These are phyloP conservation scores for Saitozyma podzolica DNA, from an alignment of 768 basidiomycete genomes.

Conservation along the genomic window DNA sequence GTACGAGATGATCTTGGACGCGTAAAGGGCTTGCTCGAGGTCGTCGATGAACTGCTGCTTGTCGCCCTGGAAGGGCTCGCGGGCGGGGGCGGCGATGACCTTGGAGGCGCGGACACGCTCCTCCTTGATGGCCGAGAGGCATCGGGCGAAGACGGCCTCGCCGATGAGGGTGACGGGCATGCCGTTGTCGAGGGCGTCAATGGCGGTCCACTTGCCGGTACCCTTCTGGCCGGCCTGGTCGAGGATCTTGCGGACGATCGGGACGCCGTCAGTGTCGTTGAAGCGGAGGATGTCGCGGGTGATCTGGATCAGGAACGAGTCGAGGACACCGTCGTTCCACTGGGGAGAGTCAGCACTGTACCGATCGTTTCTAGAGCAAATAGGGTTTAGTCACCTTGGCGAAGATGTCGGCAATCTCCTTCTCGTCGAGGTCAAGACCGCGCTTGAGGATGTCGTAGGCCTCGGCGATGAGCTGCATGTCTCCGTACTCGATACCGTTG, in stretches of 20 bases:
- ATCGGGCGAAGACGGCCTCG: slow-evolving; percentile 98
- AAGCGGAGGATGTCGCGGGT: slow-evolving; percentile 95
- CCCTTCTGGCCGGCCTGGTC: slow-evolving; percentile 98
- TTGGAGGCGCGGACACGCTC: slow-evolving; percentile 94
- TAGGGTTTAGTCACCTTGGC: slow-evolving; percentile 55
- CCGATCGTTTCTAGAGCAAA: not conserved
- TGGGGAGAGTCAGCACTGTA: slow-evolving; percentile 10
- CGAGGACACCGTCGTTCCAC: slow-evolving; percentile 95
- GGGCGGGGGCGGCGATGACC: slow-evolving; percentile 82
- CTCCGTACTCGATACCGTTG: slow-evolving; percentile 96
- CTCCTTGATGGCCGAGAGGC: slow-evolving; percentile 92
- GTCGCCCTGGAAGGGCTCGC: slow-evolving; percentile 92
- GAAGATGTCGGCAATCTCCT: slow-evolving; percentile 94
- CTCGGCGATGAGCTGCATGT: slow-evolving; percentile 99
- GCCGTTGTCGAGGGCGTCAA: slow-evolving; percentile 83
- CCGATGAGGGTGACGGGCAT: slow-evolving; percentile 91
- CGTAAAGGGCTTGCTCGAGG: slow-evolving; percentile 97
- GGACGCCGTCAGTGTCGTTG: slow-evolving; percentile 85
- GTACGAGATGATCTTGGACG: slow-evolving; percentile 99
- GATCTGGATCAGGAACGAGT: slow-evolving; percentile 99
- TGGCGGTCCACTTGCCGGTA: slow-evolving; percentile 98
- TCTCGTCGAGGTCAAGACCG: slow-evolving; percentile 79
- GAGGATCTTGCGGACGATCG: slow-evolving; percentile 88
- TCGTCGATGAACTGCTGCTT: slow-evolving; percentile 99
- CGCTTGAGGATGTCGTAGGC: slow-evolving; percentile 95